Base-by-base conservation (phyloP, 2,329 filamentous ascomycete species). In the Exophiala sp. region DNA sequence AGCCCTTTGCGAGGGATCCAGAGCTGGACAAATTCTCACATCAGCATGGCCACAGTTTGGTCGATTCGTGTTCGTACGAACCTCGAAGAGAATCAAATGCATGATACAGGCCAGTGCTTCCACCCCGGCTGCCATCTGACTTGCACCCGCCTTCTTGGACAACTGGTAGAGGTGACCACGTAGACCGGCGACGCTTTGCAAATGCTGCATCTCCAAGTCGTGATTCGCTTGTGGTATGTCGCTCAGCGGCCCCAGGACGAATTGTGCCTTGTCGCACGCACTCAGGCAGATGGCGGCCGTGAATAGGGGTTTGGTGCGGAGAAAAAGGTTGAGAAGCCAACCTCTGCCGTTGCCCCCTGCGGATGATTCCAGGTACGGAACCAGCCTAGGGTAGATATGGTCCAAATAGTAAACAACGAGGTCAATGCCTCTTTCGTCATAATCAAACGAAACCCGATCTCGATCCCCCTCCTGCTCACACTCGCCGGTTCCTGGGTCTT, bases 71-170 rank as follows among this genome's bases (percentile, higher is more conserved):
- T 16, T 39, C 12, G 18, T 29, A 48, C 46, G 20, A 48, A 48
- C 46, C 46, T 48, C 46, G 36, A 48, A 48, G 21, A 40, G 32
- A 39, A 48, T 48, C 18, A 48, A 29, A 39, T 48, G 46, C 24
- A 48, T 40, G 46, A 48, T 48, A 48, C 46, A 48, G 10, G 20
- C 46, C 16, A 48, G 46, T n/a, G 46, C 46, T 18, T 48, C 46
- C 18, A 48, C 46, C 20, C 46, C 46, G 20, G 46, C 46, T 40
- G 46, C 46, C 46, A 48, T 29, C 18, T 48, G 46, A 20, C 35
- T 48, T 12, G 46, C 35, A n/a, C 35, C 46, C 36, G 46, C 18
- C 32, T 40, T 48, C 12, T 24, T 48, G 46, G 46, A 38, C 20
- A 48, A 14, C 32, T 48, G 46, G 29, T 40, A 20, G 34, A 48